Percentiles rank a stretch among this genome's conserved stretches.
Evolutionary conservation across 331 rosid genomes (phyloP).

Genomic region (Telfairia occidentalis): DNA sequence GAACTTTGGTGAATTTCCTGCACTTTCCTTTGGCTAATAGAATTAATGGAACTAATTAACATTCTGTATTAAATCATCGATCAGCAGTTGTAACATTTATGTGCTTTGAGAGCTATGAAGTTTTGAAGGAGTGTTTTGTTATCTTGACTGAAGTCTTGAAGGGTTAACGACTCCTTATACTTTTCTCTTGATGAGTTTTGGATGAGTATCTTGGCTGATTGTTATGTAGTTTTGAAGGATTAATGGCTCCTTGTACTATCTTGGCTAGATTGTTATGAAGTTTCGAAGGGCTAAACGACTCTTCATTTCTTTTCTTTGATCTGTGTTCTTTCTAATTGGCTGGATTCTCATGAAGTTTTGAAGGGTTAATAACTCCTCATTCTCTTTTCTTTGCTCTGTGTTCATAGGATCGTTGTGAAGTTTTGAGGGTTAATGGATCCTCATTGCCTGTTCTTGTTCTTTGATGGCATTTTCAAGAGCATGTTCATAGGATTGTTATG

Average conservation of each 20-base stretch:
- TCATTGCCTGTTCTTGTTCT: no score
- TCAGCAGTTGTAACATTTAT: not conserved
- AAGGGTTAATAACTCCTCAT: not conserved
- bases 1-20: not conserved
- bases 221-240: not conserved
- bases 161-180: not conserved
- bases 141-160: conserved; percentile 2
- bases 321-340: no score
- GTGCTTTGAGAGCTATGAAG: not conserved
- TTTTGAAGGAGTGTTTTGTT: not conserved
- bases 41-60: not conserved
- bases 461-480: no score
- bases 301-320: not conserved
- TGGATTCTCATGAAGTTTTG: not conserved
- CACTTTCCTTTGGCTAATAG: not conserved
- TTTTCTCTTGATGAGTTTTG: not conserved
- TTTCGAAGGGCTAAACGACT: not conserved
- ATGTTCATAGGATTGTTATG: not conserved
- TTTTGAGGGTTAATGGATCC: not conserved
- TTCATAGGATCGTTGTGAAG: not conserved
- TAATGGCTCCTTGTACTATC: not conserved
- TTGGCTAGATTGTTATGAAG: not conserved
- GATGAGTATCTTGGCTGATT: not conserved
- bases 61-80: not conserved
- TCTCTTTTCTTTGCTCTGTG: not conserved